phyloP scores from a whole-genome alignment of 306 rosid genomes.

The Inga leiocalycina region DNA sequence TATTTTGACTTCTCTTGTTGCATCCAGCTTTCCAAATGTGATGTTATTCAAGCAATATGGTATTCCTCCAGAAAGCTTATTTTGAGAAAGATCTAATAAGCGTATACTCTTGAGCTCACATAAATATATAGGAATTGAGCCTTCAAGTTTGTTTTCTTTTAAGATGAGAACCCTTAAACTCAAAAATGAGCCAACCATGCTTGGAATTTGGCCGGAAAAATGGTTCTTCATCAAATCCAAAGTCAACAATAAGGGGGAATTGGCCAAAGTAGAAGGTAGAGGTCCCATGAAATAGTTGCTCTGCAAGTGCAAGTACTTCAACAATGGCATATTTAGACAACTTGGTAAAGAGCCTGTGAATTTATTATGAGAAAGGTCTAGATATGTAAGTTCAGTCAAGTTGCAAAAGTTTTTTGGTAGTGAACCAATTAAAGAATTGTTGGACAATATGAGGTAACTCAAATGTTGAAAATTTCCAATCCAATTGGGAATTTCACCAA shows the following conservation, averaged over 20 bases:
- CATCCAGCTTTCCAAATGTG: not conserved
- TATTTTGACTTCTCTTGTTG: not conserved
- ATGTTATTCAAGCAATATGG: not conserved
- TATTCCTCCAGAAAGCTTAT: not conserved
- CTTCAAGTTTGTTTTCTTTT: not conserved
- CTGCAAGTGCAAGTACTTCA: not conserved
- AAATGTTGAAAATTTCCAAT: conserved; percentile 6
- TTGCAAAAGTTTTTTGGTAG: not conserved
- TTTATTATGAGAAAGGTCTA: not conserved
- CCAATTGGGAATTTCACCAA: not conserved
- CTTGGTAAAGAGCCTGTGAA: not conserved
- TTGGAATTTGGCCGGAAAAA: not conserved
- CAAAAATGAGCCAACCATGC: not conserved
- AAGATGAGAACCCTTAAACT: not conserved
- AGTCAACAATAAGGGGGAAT: too few species aligned
- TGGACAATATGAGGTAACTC: conserved; percentile 1
- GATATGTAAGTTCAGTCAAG: not conserved
- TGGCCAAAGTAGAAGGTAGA: not conserved
- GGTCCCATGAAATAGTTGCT: not conserved
- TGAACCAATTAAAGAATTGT: not conserved
- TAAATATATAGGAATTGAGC: not conserved
- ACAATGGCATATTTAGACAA: not conserved
- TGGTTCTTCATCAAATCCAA: too few species aligned
- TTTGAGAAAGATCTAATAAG: conserved; percentile 21
- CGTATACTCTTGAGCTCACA: not conserved